A percentile compares a stretch with the other conserved stretches of the same genome.
Evolutionary conservation across 2,329 filamentous ascomycete genomes (phyloP).

Genomic region (Gaeumannomyces tritici): DNA sequence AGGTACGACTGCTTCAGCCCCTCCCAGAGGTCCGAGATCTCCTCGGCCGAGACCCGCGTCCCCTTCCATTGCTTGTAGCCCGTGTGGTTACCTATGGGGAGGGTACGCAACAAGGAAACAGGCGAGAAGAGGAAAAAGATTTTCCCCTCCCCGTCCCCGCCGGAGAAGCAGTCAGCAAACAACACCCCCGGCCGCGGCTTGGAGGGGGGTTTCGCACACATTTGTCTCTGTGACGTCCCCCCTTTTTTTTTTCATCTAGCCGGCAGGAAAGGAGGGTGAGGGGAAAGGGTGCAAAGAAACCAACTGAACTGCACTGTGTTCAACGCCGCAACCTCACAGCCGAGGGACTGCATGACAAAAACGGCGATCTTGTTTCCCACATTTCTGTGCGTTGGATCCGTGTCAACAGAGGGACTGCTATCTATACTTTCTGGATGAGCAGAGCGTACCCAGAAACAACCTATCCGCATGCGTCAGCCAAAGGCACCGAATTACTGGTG

Average conservation of each 20-base stretch:
- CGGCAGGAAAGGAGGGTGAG: neutral
- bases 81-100: conserved; percentile 78
- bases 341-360: conserved; percentile 86
- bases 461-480: conserved; percentile 26
- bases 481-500: neutral
- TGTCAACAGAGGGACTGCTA: neutral
- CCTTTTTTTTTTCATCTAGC: neutral
- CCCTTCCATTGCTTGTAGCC: conserved; percentile 86
- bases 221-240: neutral
- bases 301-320: conserved; percentile 97
- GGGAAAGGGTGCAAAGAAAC: conserved; percentile 19
- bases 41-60: conserved; percentile 67
- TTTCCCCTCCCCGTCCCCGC: too few species aligned
- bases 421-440: conserved; percentile 7
- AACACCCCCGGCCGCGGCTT: neutral
- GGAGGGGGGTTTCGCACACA: neutral
- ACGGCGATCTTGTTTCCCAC: conserved; percentile 97
- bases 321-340: conserved; percentile 85
- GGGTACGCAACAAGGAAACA: too few species aligned
- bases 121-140: neutral
- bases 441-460: conserved; percentile 61
- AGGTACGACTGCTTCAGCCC: conserved; percentile 78
- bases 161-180: neutral
- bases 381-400: conserved; percentile 49
- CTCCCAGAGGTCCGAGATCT: conserved; percentile 76